These are phyloP conservation scores for Penicilliopsis zonata DNA, from an alignment of 495 filamentous ascomycete species.

Conservation along the genomic window DNA sequence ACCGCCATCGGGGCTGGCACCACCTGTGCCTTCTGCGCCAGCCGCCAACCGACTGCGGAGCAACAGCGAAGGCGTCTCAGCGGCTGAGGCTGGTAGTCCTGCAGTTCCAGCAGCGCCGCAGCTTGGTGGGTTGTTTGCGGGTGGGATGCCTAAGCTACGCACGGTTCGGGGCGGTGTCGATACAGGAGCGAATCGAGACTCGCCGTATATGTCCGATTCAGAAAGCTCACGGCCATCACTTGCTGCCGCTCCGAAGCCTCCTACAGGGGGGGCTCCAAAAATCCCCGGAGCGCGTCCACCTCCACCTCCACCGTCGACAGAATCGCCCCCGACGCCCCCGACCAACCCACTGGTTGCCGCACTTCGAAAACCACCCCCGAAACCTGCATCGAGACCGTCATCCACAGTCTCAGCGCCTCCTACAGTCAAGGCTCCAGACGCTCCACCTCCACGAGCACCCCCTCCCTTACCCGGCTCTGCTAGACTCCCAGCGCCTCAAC, in stretches of 20 bases:
- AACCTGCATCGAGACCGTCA: constrained; percentile 39
- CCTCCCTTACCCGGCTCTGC: constrained; percentile 46
- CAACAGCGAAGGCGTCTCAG: constrained; percentile 60
- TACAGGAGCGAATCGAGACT: constrained; percentile 69
- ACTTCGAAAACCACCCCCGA: constrained; percentile 44
- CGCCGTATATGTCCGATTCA: constrained; percentile 70
- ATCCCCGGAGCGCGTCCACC: constrained; percentile 44
- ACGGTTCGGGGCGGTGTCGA: constrained; percentile 83
- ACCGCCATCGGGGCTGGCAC: constrained; percentile 58
- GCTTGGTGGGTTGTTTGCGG: constrained; percentile 78
- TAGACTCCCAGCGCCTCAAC: constrained; percentile 36
- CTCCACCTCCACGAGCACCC: constrained; percentile 50
- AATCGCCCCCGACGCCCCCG: constrained; percentile 36
- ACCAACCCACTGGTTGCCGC: constrained; percentile 47
- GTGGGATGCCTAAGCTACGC: constrained; percentile 88
- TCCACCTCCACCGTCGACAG: constrained; percentile 41
- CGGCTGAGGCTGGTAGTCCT: constrained; percentile 22
- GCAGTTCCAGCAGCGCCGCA: constrained; percentile 57
- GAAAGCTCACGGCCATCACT: constrained; percentile 39
- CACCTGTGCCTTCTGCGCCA: constrained; percentile 50
- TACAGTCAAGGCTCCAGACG: constrained; percentile 33
- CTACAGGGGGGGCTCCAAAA: constrained; percentile 49
- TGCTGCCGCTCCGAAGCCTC: constrained; percentile 40
- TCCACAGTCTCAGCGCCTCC: constrained; percentile 37
- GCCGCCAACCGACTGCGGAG: constrained; percentile 57